These are phyloP conservation scores for Angophora floribunda DNA, from an alignment of 345 rosid species.

Conservation along the genomic window DNA sequence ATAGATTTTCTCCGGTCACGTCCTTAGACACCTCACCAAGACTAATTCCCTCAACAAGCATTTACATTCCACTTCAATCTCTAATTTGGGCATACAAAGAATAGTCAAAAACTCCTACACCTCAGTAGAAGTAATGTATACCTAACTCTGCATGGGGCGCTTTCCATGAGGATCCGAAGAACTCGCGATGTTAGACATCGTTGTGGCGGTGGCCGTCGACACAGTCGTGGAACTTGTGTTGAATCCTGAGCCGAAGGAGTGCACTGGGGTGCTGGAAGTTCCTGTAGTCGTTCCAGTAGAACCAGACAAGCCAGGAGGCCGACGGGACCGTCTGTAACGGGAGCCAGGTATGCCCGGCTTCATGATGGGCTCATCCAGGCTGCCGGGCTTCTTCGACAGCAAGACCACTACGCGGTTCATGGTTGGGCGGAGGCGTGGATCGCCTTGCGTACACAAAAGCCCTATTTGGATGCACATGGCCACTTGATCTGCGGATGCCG, in stretches of 20 bases:
- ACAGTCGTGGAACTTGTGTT: slow-evolving; percentile 3
- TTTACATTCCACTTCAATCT: neutral
- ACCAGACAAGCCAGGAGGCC: slow-evolving; percentile 32
- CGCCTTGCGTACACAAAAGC: slow-evolving; percentile 76
- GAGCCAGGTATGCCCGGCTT: slow-evolving; percentile 66
- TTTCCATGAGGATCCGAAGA: neutral
- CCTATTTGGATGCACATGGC: slow-evolving; percentile 70
- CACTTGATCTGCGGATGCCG: slow-evolving; percentile 46
- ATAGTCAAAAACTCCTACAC: neutral
- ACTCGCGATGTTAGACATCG: neutral
- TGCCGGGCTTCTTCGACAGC: slow-evolving; percentile 57
- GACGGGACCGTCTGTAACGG: slow-evolving; percentile 47
- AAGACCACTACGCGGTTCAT: slow-evolving; percentile 60
- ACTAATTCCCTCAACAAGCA: neutral
- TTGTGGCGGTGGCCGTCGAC: neutral
- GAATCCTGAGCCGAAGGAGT: slow-evolving; percentile 37
- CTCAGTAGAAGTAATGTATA: neutral
- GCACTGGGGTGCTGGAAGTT: slow-evolving; percentile 9
- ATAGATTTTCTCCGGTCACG: neutral
- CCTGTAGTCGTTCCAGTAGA: slow-evolving; percentile 21
- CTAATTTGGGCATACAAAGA: neutral
- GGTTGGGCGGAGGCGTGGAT: slow-evolving; percentile 53
- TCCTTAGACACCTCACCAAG: neutral
- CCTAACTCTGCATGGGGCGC: neutral
- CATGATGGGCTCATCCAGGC: slow-evolving; percentile 44